Conservation (phyloP, 78 protist species). For the Salpingoeca rosetta region DNA sequence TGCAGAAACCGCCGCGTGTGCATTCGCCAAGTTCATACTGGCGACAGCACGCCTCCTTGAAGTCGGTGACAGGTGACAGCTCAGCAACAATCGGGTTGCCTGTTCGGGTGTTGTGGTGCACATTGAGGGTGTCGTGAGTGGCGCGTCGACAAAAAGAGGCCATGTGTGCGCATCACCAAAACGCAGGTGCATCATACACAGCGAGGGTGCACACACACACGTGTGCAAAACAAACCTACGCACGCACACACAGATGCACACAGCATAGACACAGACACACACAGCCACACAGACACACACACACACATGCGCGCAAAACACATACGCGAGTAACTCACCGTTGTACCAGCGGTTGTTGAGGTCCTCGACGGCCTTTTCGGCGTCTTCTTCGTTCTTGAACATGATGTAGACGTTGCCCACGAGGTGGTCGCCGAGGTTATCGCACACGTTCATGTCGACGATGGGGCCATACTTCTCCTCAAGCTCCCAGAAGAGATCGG, state of each 20-base stretch:
- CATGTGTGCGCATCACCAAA: too few relatives aligned
- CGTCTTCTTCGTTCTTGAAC: constrained; percentile 80
- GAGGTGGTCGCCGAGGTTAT: constrained; percentile 91
- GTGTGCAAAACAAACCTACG: too few relatives aligned
- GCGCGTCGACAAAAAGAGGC: too few relatives aligned
- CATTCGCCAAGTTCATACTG: constrained; percentile 85
- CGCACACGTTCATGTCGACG: constrained; percentile 76
- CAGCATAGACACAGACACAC: too few relatives aligned
- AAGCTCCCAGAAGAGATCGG: constrained; percentile 81
- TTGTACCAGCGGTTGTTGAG: constrained; percentile 72
- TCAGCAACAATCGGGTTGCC: too few relatives aligned
- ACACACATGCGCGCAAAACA: too few relatives aligned
- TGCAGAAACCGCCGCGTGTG: constrained; percentile 90
- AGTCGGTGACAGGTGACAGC: constrained; percentile 96
- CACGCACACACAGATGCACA: too few relatives aligned
- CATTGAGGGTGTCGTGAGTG: background rate
- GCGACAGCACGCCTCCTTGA: constrained; percentile 89
- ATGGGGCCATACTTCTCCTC: constrained; percentile 66
- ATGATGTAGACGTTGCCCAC: constrained; percentile 93
- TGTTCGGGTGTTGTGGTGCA: constrained; percentile 62
- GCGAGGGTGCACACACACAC: too few relatives aligned
- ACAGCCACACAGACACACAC: too few relatives aligned
- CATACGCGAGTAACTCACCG: constrained; percentile 26
- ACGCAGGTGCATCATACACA: too few relatives aligned
- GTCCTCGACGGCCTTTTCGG: constrained; percentile 62